These are phyloP conservation scores for Pseudomassariella vexata DNA, from an alignment of 2,329 filamentous ascomycete species.

Conservation along the genomic window DNA sequence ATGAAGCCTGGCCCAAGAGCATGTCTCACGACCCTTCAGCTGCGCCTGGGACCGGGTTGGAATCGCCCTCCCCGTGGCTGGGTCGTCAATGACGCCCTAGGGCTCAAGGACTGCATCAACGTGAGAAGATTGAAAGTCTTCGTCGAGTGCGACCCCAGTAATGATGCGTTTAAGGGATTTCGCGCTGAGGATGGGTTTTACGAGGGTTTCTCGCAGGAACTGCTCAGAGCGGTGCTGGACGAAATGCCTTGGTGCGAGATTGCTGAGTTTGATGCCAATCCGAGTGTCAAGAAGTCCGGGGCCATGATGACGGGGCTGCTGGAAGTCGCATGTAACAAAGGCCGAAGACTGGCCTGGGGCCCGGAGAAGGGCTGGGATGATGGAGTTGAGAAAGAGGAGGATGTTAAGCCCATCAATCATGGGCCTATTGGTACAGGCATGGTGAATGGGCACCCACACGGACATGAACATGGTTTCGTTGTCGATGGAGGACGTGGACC, in stretches of 20 bases:
- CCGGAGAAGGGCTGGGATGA: slow-evolving; percentile 61
- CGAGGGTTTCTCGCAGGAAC: slow-evolving; percentile 55
- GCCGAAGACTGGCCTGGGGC: slow-evolving; percentile 59
- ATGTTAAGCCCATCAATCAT: slow-evolving; percentile 8
- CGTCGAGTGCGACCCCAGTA: slow-evolving; percentile 67
- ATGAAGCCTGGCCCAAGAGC: slow-evolving; percentile 55
- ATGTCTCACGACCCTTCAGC: slow-evolving; percentile 57
- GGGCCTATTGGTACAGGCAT: slow-evolving; percentile 6
- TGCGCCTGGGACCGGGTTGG: slow-evolving; percentile 70
- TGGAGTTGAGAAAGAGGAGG: slow-evolving; percentile 34
- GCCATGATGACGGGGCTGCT: slow-evolving; percentile 59
- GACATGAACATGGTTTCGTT: too few species aligned
- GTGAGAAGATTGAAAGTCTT: slow-evolving; percentile 60
- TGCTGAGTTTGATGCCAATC: slow-evolving; percentile 66
- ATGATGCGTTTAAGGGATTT: slow-evolving; percentile 62
- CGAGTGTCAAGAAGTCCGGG: slow-evolving; percentile 58
- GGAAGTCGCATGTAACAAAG: slow-evolving; percentile 39
- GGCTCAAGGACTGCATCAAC: slow-evolving; percentile 55
- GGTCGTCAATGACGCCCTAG: slow-evolving; percentile 60
- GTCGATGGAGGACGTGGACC: too few species aligned
- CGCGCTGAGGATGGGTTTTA: slow-evolving; percentile 63
- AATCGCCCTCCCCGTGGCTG: slow-evolving; percentile 64
- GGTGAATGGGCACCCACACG: slow-evolving; percentile 2
- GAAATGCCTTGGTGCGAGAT: slow-evolving; percentile 49
- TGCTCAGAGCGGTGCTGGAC: slow-evolving; percentile 52